Percentiles rank a stretch among this genome's conserved stretches.
Evolutionary conservation across 208 protist species (phyloP).

Genomic region (Acanthamoeba castellanii): DNA sequence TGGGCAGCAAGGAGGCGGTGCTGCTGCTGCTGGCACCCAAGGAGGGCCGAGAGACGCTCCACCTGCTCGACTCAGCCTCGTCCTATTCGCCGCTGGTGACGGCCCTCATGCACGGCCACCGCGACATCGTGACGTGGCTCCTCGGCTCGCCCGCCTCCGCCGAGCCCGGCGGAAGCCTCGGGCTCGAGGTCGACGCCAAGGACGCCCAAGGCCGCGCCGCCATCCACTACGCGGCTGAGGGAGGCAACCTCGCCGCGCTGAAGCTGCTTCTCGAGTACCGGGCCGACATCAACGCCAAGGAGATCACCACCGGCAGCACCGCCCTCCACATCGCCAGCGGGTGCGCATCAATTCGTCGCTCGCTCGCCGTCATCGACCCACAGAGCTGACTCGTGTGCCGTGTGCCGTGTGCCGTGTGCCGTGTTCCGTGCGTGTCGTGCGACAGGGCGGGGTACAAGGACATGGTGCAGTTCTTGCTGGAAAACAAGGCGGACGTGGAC

Average conservation of each 20-base stretch:
- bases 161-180: not conserved
- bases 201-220: not conserved
- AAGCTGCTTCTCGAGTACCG: not conserved
- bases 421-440: too few species aligned
- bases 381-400: too few species aligned
- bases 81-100: slow-evolving; percentile 41
- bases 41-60: slow-evolving; percentile 24
- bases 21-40: not conserved
- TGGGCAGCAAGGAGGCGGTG: not conserved
- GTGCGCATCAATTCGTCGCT: not conserved
- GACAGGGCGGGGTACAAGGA: not conserved
- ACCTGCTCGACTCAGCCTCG: slow-evolving; percentile 4
- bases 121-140: not conserved
- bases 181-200: slow-evolving; percentile 41
- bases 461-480: not conserved
- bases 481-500: not conserved
- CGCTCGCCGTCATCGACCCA: too few species aligned
- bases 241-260: slow-evolving; percentile 3
- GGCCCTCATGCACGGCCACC: slow-evolving; percentile 28
- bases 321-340: slow-evolving; percentile 40
- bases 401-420: too few species aligned
- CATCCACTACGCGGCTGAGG: slow-evolving; percentile 51
- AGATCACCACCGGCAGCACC: slow-evolving; percentile 50
- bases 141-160: not conserved
- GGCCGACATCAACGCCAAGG: slow-evolving; percentile 43